phyloP scores from a whole-genome alignment of 352 stramenopile genomes.

The Phytophthora macrochlamydospora region DNA sequence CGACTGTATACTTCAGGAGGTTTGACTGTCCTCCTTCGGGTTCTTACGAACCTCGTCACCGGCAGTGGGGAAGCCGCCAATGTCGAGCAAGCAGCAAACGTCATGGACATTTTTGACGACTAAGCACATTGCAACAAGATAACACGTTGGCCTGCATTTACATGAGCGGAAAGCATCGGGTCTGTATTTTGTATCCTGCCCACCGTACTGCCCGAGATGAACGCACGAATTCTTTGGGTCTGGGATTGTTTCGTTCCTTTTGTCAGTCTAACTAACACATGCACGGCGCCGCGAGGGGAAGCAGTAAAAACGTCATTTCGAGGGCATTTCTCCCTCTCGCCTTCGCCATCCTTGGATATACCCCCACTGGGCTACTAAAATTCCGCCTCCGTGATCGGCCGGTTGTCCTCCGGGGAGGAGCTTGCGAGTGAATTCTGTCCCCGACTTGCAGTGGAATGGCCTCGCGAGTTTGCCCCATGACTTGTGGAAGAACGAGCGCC shows the following conservation, averaged over 20 bases:
- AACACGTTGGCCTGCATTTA: not conserved
- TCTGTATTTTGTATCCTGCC: constrained; percentile 2
- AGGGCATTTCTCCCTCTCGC: constrained; percentile 12
- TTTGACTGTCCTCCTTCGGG: constrained; percentile 32
- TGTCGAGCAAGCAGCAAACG: constrained; percentile 23
- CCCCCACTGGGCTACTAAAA: constrained; percentile 34
- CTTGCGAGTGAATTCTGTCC: constrained; percentile 39
- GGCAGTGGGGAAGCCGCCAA: constrained; percentile 1
- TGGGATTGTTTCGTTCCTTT: constrained; percentile 40
- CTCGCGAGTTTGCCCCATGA: constrained; percentile 18
- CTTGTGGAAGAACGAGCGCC: constrained; percentile 8
- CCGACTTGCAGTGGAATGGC: constrained; percentile 28
- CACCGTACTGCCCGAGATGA: not conserved
- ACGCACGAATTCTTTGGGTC: constrained; percentile 29
- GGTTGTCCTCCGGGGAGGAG: constrained; percentile 34
- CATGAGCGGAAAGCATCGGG: not conserved
- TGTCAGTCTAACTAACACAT: constrained; percentile 41
- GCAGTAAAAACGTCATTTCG: constrained; percentile 23
- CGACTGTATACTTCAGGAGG: constrained; percentile 74
- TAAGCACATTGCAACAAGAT: constrained; percentile 9
- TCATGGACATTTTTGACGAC: constrained; percentile 54
- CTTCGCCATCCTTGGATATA: constrained; percentile 26
- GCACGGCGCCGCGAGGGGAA: constrained; percentile 30
- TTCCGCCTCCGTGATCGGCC: constrained; percentile 41
- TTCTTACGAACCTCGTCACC: constrained; percentile 20